These are phyloP conservation scores for Blastobotrys petasosporus DNA, from an alignment of 1,139 yeast species.

Conservation along the genomic window DNA sequence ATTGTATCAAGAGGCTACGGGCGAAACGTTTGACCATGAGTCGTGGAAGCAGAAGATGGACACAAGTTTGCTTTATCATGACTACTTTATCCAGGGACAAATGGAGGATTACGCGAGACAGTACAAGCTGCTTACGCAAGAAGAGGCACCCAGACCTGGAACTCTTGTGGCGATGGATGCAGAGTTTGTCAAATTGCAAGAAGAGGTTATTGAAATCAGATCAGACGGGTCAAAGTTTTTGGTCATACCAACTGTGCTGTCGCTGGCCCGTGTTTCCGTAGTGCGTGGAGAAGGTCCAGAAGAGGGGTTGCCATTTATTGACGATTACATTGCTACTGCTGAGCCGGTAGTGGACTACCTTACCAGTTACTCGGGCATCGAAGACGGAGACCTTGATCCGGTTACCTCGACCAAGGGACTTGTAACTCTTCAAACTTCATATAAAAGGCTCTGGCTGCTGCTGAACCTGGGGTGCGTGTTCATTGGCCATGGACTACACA, in stretches of 20 bases:
- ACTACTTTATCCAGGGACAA: constrained; percentile 67
- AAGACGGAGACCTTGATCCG: constrained; percentile 84
- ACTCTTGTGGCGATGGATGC: constrained; percentile 91
- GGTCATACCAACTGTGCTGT: constrained; percentile 66
- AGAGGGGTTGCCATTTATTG: constrained; percentile 77
- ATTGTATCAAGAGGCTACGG: constrained; percentile 48
- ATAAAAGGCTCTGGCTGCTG: constrained; percentile 81
- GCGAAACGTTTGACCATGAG: constrained; percentile 38
- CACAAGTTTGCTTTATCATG: constrained; percentile 62
- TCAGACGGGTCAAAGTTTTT: constrained; percentile 63
- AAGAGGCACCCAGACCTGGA: constrained; percentile 71
- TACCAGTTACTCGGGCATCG: constrained; percentile 89
- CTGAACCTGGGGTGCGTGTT: constrained; percentile 84
- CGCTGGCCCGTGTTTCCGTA: constrained; percentile 87
- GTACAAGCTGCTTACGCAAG: constrained; percentile 55
- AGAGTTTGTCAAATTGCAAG: constrained; percentile 80
- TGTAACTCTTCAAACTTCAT: constrained; percentile 78
- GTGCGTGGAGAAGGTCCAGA: constrained; percentile 67
- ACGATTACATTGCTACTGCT: constrained; percentile 80
- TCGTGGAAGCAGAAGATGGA: constrained; percentile 45
- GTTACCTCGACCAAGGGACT: constrained; percentile 57
- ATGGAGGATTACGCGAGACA: constrained; percentile 56
- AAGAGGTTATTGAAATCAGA: constrained; percentile 73
- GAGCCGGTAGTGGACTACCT: constrained; percentile 70
- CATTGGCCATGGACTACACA: constrained; percentile 89